Evolutionary conservation across 2,329 filamentous ascomycete species (phyloP), one percentile per base, ranked within the genome.

Genomic region (Pseudogymnoascus sp.): DNA sequence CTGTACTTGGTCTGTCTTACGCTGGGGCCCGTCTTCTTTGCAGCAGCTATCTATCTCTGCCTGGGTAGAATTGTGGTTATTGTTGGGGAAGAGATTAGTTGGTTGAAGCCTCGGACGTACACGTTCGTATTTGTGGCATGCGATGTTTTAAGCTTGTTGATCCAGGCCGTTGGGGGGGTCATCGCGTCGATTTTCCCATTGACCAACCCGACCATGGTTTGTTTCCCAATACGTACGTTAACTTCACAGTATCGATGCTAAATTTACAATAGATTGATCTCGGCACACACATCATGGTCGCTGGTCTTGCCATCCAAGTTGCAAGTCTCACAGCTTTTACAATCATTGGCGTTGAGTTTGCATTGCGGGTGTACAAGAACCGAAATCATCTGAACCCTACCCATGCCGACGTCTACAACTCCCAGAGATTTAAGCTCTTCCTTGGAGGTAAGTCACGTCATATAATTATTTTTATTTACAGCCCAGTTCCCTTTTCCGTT

Each of bases 51-150:
- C 66, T 86, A 86, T 70, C 72, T 86, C 21, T 81, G 78, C 4
- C 76, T 86, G 12, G 83, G 83, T 45, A 80, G 84, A 60, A 76
- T 85, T 64, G 80, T 85, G 60, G 69, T 83, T 14, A 75, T 77
- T 49, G 81, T 84, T 61, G 83, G 83, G 1, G 71, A 74, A 1
- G 71, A 77, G 58, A 73, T 77, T 65, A 80, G 78, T 35, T 72
- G 75, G 14, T 71, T 82, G 28, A 74, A 74, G 37, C 78, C 80
- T 1, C 70, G 71, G 7, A 71, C 78, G 60, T 85, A 84, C 70
- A 83, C 83, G 12, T 80, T 79, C 71, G 79, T 86, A 64, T 87
- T 87, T 73, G 81, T 87, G 66, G 69, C 75, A n/a, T 83, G 81
- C 68, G 85, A 87, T 66, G 66, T 86, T 43, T 67, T 83, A 61